Conservation (phyloP, 176 grass and related monocot genomes). For the Leersia perrieri region DNA sequence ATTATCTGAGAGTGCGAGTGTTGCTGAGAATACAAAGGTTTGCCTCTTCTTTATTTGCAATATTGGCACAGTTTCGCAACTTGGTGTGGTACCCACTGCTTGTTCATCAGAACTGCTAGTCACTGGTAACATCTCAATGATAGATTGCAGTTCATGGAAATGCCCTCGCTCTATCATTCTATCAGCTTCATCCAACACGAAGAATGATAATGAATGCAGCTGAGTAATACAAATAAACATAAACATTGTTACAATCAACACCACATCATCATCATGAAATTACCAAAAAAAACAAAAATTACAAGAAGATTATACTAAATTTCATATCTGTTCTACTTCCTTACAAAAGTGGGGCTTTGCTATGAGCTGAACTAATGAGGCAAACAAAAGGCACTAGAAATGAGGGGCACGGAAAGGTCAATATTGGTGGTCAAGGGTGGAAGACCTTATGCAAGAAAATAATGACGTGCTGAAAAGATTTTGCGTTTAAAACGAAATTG, state of each 20-base stretch:
- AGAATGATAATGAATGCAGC: slow-evolving; percentile 89
- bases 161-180: slow-evolving; percentile 90
- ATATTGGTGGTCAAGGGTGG: neutral
- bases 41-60: slow-evolving; percentile 90
- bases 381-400: neutral
- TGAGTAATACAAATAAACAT: slow-evolving; percentile 45
- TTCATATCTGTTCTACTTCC: neutral
- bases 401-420: neutral
- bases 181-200: slow-evolving; percentile 94
- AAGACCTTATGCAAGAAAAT: neutral
- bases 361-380: neutral
- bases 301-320: neutral
- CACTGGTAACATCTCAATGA: slow-evolving; percentile 79
- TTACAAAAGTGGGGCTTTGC: neutral
- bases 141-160: slow-evolving; percentile 87
- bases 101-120: slow-evolving; percentile 39
- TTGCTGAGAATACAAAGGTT: slow-evolving; percentile 95
- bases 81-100: slow-evolving; percentile 25
- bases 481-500: neutral
- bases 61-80: slow-evolving; percentile 54
- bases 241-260: slow-evolving; percentile 11
- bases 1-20: slow-evolving; percentile 82
- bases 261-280: slow-evolving; percentile 10
- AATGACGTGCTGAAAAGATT: neutral
- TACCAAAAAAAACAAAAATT: neutral